Percentiles rank a stretch among this genome's conserved stretches.
phyloP scores from a whole-genome alignment of 2,329 filamentous ascomycete species.

The Thelonectria olida region DNA sequence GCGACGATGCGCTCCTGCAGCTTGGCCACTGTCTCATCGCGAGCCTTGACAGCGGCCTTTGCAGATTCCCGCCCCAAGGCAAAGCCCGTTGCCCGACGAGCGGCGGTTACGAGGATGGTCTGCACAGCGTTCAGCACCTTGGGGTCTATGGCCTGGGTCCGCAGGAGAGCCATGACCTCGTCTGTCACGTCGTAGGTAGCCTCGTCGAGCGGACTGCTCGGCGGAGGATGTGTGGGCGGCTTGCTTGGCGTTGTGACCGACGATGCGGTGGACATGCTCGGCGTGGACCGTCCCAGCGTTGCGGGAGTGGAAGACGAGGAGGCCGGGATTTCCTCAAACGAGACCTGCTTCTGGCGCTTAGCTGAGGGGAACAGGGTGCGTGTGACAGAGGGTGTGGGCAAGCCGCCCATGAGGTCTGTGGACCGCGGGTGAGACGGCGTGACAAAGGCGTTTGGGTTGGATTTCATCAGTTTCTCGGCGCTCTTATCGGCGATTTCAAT shows the following conservation, averaged over 20 bases:
- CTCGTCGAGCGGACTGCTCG: constrained; percentile 27
- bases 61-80: constrained; percentile 72
- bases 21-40: constrained; percentile 59
- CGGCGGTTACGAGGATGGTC: constrained; percentile 61
- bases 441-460: constrained; percentile 21
- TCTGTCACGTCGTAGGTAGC: constrained; percentile 49
- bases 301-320: constrained; percentile 23
- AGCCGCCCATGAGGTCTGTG: constrained; percentile 35
- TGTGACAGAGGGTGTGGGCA: constrained; percentile 48
- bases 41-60: constrained; percentile 67
- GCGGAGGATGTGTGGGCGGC: not conserved
- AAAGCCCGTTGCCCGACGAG: constrained; percentile 68
- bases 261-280: not conserved
- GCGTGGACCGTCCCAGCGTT: constrained; percentile 14
- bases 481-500: constrained; percentile 48
- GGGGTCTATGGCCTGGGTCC: constrained; percentile 51
- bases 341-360: constrained; percentile 46
- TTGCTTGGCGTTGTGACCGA: not conserved
- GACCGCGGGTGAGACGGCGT: constrained; percentile 41
- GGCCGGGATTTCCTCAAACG: constrained; percentile 38
- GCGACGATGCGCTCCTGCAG: constrained; percentile 49
- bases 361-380: constrained; percentile 47
- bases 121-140: constrained; percentile 50
- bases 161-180: constrained; percentile 61
- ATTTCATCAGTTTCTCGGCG: constrained; percentile 36